phyloP scores from a whole-genome alignment of 176 grass and related monocot genomes.

The Secale cereale region DNA sequence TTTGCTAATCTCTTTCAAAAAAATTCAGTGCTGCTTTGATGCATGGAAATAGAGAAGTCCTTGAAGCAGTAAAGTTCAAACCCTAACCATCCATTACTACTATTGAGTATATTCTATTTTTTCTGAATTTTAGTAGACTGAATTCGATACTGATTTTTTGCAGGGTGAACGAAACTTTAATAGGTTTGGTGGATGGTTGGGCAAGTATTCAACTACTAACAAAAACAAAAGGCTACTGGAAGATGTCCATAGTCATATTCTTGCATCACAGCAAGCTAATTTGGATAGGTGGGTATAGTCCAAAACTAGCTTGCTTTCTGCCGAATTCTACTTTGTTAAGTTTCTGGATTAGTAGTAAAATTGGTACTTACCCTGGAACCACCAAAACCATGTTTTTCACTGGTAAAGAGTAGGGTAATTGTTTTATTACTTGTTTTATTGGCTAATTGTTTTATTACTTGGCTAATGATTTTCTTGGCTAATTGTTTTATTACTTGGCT shows the following conservation, averaged over 20 bases:
- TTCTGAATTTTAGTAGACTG: constrained; percentile 25
- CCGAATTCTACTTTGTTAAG: not conserved
- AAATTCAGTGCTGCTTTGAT: constrained; percentile 78
- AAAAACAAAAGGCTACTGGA: constrained; percentile 96
- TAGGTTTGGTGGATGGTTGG: constrained; percentile 99
- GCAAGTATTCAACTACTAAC: constrained; percentile 87
- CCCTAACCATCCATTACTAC: constrained; percentile 15
- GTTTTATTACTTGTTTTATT: too few species aligned
- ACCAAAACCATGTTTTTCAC: not conserved
- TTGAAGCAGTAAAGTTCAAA: constrained; percentile 75
- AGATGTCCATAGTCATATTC: constrained; percentile 91
- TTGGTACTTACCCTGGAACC: not conserved
- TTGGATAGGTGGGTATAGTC: constrained; percentile 63
- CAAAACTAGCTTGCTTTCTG: not conserved
- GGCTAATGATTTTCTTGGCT: too few species aligned
- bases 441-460: too few species aligned
- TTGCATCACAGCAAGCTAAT: constrained; percentile 87
- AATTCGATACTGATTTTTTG: constrained; percentile 27
- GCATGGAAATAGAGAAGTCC: constrained; percentile 84
- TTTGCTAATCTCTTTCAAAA: constrained; percentile 28
- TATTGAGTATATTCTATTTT: constrained; percentile 28
- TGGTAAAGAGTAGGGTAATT: constrained; percentile 3
- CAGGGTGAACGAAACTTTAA: constrained; percentile 98
- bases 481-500: too few species aligned
- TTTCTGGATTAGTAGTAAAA: not conserved